phyloP scores from a whole-genome alignment of 495 filamentous ascomycete species.

The Xeromyces bisporus region DNA sequence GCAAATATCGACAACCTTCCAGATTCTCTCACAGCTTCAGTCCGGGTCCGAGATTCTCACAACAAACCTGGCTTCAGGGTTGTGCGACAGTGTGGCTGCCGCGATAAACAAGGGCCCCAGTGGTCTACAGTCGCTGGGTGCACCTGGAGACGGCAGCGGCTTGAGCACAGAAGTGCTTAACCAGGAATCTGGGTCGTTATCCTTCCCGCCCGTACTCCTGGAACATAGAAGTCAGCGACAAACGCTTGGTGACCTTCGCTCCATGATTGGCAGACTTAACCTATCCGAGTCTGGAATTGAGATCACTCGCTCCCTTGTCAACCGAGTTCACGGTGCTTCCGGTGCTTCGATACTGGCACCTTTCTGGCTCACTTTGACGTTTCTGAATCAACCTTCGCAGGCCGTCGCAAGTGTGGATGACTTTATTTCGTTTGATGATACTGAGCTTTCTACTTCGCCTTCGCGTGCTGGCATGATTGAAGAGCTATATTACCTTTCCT shows the following conservation, averaged over 20 bases:
- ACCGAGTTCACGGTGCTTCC: conserved; percentile 35
- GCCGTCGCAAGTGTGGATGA: conserved; percentile 40
- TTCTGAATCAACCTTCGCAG: conserved; percentile 38
- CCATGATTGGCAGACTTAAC: conserved; percentile 25
- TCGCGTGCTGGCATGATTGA: conserved; percentile 43
- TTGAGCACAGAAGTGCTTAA: conserved; percentile 13
- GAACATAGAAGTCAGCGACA: conserved; percentile 45
- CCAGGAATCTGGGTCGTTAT: conserved; percentile 8
- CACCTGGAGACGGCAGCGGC: conserved; percentile 5
- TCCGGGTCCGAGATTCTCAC: conserved; percentile 56
- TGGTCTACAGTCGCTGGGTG: conserved; percentile 13
- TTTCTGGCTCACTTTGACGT: conserved; percentile 67
- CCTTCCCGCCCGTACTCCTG: conserved; percentile 47
- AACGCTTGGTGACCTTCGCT: conserved; percentile 36
- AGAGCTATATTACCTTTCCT: conserved; percentile 64
- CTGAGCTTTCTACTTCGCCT: conserved; percentile 19
- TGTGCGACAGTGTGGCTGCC: conserved; percentile 30
- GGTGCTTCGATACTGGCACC: conserved; percentile 45
- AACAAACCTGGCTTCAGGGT: conserved; percentile 40
- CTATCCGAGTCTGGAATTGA: conserved; percentile 21
- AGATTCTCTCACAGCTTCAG: conserved; percentile 46
- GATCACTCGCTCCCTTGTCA: conserved; percentile 40
- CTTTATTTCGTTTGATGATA: conserved; percentile 36
- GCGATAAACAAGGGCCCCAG: conserved; percentile 16
- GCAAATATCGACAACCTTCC: conserved; percentile 55